Conservation (phyloP, 225 moss, liverwort and hornwort species). For the Polytrichum formosum region DNA sequence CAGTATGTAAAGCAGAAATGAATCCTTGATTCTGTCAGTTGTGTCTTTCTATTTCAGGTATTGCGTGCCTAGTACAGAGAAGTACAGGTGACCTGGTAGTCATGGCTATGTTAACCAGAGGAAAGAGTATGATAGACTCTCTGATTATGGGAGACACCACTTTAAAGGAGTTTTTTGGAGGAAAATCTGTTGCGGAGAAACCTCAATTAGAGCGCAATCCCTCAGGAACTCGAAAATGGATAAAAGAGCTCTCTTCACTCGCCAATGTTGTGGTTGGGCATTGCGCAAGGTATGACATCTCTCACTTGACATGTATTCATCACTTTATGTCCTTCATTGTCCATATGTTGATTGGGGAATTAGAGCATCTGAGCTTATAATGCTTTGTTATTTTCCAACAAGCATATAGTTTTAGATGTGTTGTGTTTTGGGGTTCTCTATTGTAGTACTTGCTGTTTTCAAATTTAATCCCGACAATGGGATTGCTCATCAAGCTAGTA, state of each 20-base stretch:
- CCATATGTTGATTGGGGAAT: not conserved
- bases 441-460: too few relatives aligned
- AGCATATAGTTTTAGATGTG: too few relatives aligned
- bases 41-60: not conserved
- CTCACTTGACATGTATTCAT: not conserved
- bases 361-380: not conserved
- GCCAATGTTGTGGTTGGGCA: conserved; percentile 92
- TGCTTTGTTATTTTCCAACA: too few relatives aligned
- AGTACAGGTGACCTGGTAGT: conserved; percentile 10
- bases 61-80: conserved; percentile 3
- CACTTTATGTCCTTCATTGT: not conserved
- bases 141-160: conserved; percentile 76
- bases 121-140: conserved; percentile 73
- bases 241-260: conserved; percentile 88
- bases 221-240: conserved; percentile 82
- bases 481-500: not conserved
- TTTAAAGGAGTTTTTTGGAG: conserved; percentile 67
- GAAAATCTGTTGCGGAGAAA: conserved; percentile 40
- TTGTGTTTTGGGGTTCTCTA: too few relatives aligned
- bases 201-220: conserved; percentile 39
- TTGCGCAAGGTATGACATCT: conserved; percentile 66
- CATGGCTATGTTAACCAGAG: conserved; percentile 69
- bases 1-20: too few relatives aligned
- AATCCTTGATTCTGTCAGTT: too few relatives aligned
- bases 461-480: too few relatives aligned